Evolutionary conservation across 1,284 basidiomycete species (phyloP), one percentile per base, ranked within the genome.

Genomic region (Apiotrichum sp.): DNA sequence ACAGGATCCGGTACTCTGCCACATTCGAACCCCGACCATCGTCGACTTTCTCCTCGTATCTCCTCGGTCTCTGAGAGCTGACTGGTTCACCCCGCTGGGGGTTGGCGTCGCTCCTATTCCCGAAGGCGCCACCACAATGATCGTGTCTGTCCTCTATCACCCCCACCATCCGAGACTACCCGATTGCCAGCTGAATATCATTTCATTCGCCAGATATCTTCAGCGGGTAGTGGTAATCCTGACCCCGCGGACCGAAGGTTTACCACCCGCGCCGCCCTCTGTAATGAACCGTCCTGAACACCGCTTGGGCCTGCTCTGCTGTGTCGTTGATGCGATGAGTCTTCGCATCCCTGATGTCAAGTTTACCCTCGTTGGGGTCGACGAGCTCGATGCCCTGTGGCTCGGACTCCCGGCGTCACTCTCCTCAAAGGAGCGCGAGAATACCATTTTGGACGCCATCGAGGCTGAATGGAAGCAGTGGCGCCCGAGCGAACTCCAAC

Each of bases 1-100:
- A 6, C 47, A 48, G 34, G 35, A 48, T 31, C 47, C 47, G 47
- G 47, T 48, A 9, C 47, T 48, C n/a, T 48, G 47, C 35, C 47
- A 48, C 6, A 48, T 48, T 16, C 47, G 47, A 6, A 48, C 47
- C 14, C 47, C 47, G 7, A 36, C 16, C 4, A 39, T 48, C 31
- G 47, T 48, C 35, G 47, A 48, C 29, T 48, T 48, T 16, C 16
- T 48, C 1, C 9, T 48, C 35, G 35, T 48, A 4, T 38, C 35
- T 3, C 47, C 47, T 10, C n/a, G 47, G 14, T 48, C 47, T 3
- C 10, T 48, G 35, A n/a, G 47, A 10, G 47, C 35, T 3, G 38
- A 36, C 47, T 48, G 47, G 47, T 48, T 48, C n/a, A 7, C 22
- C 3, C 47, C 47, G 6, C 22, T 48, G 16, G 47, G 35, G 5